Base-by-base conservation (phyloP, 108 stramenopile genomes). In the Cylindrotheca fusiformis region DNA sequence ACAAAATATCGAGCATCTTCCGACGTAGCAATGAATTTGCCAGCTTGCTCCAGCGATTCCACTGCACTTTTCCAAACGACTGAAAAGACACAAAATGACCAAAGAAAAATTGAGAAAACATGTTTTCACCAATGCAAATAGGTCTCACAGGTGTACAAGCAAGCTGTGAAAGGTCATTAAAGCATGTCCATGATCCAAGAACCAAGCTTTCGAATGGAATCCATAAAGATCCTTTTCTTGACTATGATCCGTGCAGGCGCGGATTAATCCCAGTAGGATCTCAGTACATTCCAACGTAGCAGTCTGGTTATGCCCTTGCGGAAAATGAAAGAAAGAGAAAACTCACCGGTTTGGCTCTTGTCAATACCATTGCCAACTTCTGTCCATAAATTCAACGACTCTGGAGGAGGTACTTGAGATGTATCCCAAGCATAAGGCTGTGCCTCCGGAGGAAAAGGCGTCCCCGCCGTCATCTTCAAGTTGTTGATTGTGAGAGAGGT, bases 41-140 rank as follows among this genome's bases (percentile, higher is more conserved):
- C 36, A 1, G 80, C 83, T 28, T 49, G 36, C 47, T 84, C 78
- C 33, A 94, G 72, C 30, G 88, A 87, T 29, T 90, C 85, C 8
- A 90, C 92, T 18, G 88, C 88, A 58, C 78, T 83, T 49, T 68
- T 76, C 88, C 88, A 94, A 18, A 94, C 83, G 19, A 94, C 88
- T 90, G 60, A 25, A 31, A 55, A 23, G 25, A 21, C 17, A 19
- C 48, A 50, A 53, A 44, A 54, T 18, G 36, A 49, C 28, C n/a
- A 49, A 2, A 5, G 27, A 27, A 48, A 52, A 14, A 36, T 10
- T 65, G n/a, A n/a, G n/a, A n/a, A n/a, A n/a, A n/a, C n/a, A n/a
- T n/a, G n/a, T n/a, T n/a, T n/a, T n/a, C n/a, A n/a, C n/a, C n/a
- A n/a, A n/a, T n/a, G n/a, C n/a, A n/a, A n/a, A n/a, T n/a, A n/a